Conservation (phyloP, 805 yeast genomes). For the Yamadazyma paraphyllophila region DNA sequence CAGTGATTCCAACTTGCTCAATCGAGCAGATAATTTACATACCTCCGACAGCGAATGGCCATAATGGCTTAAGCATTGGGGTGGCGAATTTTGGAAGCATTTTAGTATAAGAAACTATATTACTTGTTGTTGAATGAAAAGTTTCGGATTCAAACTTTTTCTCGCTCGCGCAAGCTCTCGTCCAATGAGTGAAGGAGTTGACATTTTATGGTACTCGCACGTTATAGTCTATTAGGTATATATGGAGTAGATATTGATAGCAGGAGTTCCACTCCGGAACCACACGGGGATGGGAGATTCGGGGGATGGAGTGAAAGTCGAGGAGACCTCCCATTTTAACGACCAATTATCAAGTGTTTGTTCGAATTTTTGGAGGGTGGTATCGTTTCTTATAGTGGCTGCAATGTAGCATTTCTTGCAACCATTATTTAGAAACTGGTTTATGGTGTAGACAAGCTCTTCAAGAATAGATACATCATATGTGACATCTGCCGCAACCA, state of each 20-base stretch:
- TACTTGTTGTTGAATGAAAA: slow-evolving; percentile 9
- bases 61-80: slow-evolving; percentile 65
- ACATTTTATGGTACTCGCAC: slow-evolving; percentile 7
- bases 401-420: slow-evolving; percentile 49
- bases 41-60: slow-evolving; percentile 91
- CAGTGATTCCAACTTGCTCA: too few relatives aligned
- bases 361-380: slow-evolving; percentile 36
- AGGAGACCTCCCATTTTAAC: slow-evolving; percentile 22
- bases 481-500: slow-evolving; percentile 86
- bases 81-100: slow-evolving; percentile 47
- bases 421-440: slow-evolving; percentile 31
- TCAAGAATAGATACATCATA: slow-evolving; percentile 67
- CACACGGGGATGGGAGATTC: not conserved
- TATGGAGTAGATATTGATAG: slow-evolving; percentile 4
- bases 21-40: slow-evolving; percentile 28
- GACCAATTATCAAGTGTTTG: slow-evolving; percentile 11
- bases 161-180: slow-evolving; percentile 8
- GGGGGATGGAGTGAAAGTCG: slow-evolving; percentile 9
- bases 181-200: slow-evolving; percentile 7
- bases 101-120: slow-evolving; percentile 7
- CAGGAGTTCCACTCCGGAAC: slow-evolving; percentile 5
- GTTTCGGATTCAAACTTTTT: slow-evolving; percentile 11
- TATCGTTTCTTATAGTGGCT: slow-evolving; percentile 68
- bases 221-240: not conserved
- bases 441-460: slow-evolving; percentile 49